Evolutionary conservation across 192 early-diverging fungal genomes (phyloP), one percentile per base, ranked within the genome.

Genomic region (Umbelopsis sp.): DNA sequence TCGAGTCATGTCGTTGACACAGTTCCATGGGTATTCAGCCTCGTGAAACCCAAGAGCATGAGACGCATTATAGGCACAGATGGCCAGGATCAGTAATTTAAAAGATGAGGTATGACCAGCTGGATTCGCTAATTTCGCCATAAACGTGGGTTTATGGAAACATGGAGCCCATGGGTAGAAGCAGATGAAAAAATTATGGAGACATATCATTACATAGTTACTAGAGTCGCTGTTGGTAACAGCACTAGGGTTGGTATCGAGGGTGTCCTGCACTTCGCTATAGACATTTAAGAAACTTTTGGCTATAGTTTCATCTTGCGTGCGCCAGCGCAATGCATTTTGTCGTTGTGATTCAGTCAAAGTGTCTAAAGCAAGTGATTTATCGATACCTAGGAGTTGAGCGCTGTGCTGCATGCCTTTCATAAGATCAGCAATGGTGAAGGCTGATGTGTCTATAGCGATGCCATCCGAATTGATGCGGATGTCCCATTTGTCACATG

Each of bases 201-300:
- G 55, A 35, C 55, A 61, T 35, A 61, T 61, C 55, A 61, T 61
- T 61, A 61, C 55, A 61, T 61, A 61, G 16, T 61, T 61, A 25
- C 55, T 61, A 15, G 55, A 61, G 55, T 61, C 55, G 30, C 11
- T 37, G 11, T 18, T 30, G 27, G 55, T 35, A 8, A 33, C 55
- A 22, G 30, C 6, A 3, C 10, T 15, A 12, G 27, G 11, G 25
- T 13, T 61, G 33, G 27, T 16, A n/a, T 61, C 55, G 12, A 61
- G 25, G 10, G 27, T 25, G 4, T 61, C 55, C 25, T 61, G 55
- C 30, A 25, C 25, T 25, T 61, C 55, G 30, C 55, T 61, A 61
- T 61, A 61, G 7, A 61, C 55, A 35, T 61, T 61, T 1, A 61
- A 30, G 33, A 61, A 61, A 8, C 27, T 61, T 35, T 61, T 61